phyloP scores from a whole-genome alignment of 305 asterid genomes.

The Salvia sclarea region DNA sequence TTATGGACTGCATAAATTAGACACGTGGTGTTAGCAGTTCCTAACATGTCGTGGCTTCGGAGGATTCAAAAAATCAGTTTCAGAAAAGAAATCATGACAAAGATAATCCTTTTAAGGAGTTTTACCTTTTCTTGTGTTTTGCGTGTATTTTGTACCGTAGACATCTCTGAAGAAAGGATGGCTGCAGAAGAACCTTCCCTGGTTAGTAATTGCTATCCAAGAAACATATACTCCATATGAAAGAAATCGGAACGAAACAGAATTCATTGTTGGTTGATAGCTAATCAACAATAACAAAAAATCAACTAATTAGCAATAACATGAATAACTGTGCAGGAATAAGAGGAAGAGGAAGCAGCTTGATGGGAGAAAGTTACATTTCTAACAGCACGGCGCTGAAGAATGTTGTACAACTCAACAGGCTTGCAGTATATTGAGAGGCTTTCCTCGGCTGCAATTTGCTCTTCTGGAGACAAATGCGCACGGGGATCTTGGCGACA shows the following conservation, averaged over 20 bases:
- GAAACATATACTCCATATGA: not conserved
- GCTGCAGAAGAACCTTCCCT: constrained; percentile 60
- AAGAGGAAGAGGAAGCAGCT: constrained; percentile 9
- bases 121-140: constrained; percentile 77
- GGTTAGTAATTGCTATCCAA: constrained; percentile 41
- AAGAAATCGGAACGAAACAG: constrained; percentile 17
- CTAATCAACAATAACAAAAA: constrained; percentile 5
- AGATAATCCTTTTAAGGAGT: constrained; percentile 2
- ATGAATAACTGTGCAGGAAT: not conserved
- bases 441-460: constrained; percentile 93
- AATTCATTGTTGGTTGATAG: not conserved
- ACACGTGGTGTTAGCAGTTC: not conserved
- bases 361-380: constrained; percentile 49
- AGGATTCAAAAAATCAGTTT: not conserved
- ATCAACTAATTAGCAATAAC: not conserved
- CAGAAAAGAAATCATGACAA: constrained; percentile 10
- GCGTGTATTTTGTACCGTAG: constrained; percentile 80
- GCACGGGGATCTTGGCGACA: constrained; percentile 85
- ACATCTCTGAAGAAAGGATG: constrained; percentile 84
- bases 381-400: constrained; percentile 84
- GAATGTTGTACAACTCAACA: constrained; percentile 90
- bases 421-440: constrained; percentile 95
- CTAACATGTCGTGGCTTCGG: constrained; percentile 21
- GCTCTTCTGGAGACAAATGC: constrained; percentile 86
- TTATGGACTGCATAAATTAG: constrained; percentile 16